Percentiles rank a stretch among this genome's conserved stretches.
phyloP scores from a whole-genome alignment of 768 basidiomycete species.

The Podaxis sp. region DNA sequence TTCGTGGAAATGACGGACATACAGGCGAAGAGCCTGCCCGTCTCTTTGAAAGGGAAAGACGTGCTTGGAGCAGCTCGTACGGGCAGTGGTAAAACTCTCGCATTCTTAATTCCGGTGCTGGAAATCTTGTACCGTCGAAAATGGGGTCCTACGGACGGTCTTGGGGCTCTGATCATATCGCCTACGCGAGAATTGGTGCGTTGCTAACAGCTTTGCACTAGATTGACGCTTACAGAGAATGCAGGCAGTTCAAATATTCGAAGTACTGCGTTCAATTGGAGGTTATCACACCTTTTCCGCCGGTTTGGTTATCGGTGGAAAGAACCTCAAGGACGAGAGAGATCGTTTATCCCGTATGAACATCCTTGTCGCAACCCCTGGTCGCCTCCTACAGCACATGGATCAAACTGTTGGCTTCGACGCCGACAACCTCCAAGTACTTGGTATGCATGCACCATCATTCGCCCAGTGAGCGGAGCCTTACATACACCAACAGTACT shows the following conservation, averaged over 20 bases:
- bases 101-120: constrained; percentile 91
- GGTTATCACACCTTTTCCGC: constrained; percentile 91
- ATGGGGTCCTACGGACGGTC: constrained; percentile 93
- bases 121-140: constrained; percentile 88
- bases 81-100: constrained; percentile 95
- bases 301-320: constrained; percentile 94
- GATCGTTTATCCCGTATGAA: constrained; percentile 93
- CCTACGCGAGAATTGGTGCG: constrained; percentile 91
- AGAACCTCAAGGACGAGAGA: constrained; percentile 89
- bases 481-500: constrained; percentile 54
- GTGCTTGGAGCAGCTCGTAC: constrained; percentile 95
- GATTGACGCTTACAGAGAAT: not conserved
- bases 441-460: constrained; percentile 53
- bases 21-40: constrained; percentile 87
- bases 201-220: constrained; percentile 12
- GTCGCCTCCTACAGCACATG: constrained; percentile 94
- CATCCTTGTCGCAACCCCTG: constrained; percentile 97
- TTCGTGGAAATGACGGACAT: constrained; percentile 91
- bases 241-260: constrained; percentile 97
- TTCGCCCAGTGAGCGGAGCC: not conserved
- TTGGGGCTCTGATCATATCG: constrained; percentile 88
- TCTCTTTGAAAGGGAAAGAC: constrained; percentile 91
- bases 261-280: constrained; percentile 91
- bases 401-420: constrained; percentile 97
- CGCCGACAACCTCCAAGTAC: constrained; percentile 83